phyloP scores from a whole-genome alignment of 768 basidiomycete species.

The Auricularia sp. region DNA sequence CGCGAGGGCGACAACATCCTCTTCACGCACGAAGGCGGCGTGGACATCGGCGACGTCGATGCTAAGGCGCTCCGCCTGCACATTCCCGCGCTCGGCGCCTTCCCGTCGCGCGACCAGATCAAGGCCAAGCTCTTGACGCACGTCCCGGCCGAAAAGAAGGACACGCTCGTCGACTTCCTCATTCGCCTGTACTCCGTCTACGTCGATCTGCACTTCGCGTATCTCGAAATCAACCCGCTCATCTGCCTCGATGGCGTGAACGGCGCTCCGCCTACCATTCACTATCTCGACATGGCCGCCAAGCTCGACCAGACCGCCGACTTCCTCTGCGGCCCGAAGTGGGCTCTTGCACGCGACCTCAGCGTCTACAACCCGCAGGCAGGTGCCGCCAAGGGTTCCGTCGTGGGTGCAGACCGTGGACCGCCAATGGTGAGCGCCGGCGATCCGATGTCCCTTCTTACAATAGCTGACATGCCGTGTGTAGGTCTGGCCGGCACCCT shows the following conservation, averaged over 20 bases:
- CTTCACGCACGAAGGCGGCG: constrained; percentile 98
- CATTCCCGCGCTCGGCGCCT: constrained; percentile 62
- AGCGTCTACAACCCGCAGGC: constrained; percentile 54
- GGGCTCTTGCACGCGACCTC: constrained; percentile 93
- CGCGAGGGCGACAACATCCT: constrained; percentile 94
- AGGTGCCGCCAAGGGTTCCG: constrained; percentile 34
- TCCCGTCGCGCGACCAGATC: constrained; percentile 77
- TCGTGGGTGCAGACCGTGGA: constrained; percentile 78
- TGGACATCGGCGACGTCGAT: constrained; percentile 97
- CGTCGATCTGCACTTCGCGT: constrained; percentile 97
- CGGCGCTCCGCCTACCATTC: constrained; percentile 65
- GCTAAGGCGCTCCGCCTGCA: constrained; percentile 88
- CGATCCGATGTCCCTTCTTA: not conserved
- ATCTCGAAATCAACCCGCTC: constrained; percentile 99
- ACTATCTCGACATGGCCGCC: constrained; percentile 99
- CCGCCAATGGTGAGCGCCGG: constrained; percentile 69
- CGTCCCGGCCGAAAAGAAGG: constrained; percentile 78
- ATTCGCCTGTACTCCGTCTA: constrained; percentile 93
- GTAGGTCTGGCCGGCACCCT: constrained; percentile 79
- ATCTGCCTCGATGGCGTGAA: constrained; percentile 79
- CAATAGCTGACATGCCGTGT: not conserved
- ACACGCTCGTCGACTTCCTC: constrained; percentile 90
- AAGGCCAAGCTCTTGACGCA: constrained; percentile 67
- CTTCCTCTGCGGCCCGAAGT: constrained; percentile 95
- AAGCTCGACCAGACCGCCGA: constrained; percentile 99